Evolutionary conservation across 2,329 filamentous ascomycete species (phyloP), one percentile per base, ranked within the genome.

Genomic region (Nemania diffusa): DNA sequence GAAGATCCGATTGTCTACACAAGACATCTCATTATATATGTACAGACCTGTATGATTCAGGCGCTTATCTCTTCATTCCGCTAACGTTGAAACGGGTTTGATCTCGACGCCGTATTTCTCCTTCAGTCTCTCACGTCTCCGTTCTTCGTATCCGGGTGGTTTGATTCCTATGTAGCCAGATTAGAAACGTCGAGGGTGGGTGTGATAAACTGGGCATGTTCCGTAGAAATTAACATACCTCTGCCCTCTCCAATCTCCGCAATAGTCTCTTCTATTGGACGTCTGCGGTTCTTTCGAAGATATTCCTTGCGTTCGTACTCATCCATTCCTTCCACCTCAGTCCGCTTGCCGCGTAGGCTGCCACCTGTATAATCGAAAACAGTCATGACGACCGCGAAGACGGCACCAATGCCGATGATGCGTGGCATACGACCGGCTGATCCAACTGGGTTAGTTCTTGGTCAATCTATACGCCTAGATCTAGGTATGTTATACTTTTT

Each of bases 91-190:
- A 72, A 90, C 87, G 62, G 89, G 87, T 76, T 91, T 88, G 76
- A 97, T 90, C 72, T 97, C 93, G 76, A 97, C 88, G 66, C 94
- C 93, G 77, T 97, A 97, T 80, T 90, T 92, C 81, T 93, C 90
- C 87, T 92, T 90, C 79, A 97, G 86, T 74, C 92, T 87, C 83
- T 94, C 85, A 72, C 89, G 88, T 79, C 94, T 90, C 80, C 94
- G 87, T 84, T 97, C 92, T 74, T 92, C 91, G 78, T 96, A 97
- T 58, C 93, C 93, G 17, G 92, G 90, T 46, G 88, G 91, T 73
- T 90, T 86, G 74, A 97, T 93, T 62, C 92, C 94, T 97, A 73
- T 7, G 13, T 17, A 58, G 40, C 0, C 11, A 51, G 24, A 46
- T 69, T 13, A 70, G 55, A 9, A 37, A 40, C 8, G 26, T 37